Evolutionary conservation across 2,329 filamentous ascomycete genomes (phyloP).

Genomic region (Basipetospora chlamydospora): DNA sequence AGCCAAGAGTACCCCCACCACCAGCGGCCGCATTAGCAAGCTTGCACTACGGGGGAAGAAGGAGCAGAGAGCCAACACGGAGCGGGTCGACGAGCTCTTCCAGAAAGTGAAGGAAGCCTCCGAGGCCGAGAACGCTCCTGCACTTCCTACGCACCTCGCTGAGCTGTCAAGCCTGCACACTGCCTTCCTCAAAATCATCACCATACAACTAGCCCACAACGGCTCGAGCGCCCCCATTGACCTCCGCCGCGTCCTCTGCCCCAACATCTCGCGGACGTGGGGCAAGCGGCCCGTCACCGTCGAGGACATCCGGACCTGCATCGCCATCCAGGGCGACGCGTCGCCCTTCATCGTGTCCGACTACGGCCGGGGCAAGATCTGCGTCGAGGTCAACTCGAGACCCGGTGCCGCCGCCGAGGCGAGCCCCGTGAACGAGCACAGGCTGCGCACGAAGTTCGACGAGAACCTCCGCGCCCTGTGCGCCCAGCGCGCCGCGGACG

Average conservation of each 20-base stretch:
- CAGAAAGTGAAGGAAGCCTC: constrained; percentile 13
- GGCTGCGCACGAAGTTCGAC: constrained; percentile 39
- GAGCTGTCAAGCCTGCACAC: constrained; percentile 51
- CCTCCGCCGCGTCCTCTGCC: constrained; percentile 41
- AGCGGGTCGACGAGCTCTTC: constrained; percentile 23
- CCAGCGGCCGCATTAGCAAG: constrained; percentile 10
- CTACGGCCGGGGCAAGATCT: constrained; percentile 40
- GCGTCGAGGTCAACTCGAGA: constrained; percentile 35
- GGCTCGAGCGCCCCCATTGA: constrained; percentile 48
- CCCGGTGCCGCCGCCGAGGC: constrained; percentile 16
- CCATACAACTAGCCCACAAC: constrained; percentile 56
- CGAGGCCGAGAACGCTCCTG: constrained; percentile 14
- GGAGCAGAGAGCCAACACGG: constrained; percentile 8
- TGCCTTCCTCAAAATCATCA: constrained; percentile 53
- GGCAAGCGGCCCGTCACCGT: constrained; percentile 52
- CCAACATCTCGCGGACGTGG: constrained; percentile 53
- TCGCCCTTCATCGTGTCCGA: constrained; percentile 31
- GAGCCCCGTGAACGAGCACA: constrained; percentile 29
- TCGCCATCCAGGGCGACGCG: constrained; percentile 34
- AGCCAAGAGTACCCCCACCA: neutral
- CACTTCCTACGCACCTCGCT: constrained; percentile 35
- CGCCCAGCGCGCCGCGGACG: constrained; percentile 17
- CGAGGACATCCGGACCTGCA: constrained; percentile 50
- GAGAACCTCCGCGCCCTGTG: constrained; percentile 33
- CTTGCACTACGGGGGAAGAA: constrained; percentile 12